These are phyloP conservation scores for Emericellopsis cladophorae DNA, from an alignment of 2,329 filamentous ascomycete species.

Conservation along the genomic window DNA sequence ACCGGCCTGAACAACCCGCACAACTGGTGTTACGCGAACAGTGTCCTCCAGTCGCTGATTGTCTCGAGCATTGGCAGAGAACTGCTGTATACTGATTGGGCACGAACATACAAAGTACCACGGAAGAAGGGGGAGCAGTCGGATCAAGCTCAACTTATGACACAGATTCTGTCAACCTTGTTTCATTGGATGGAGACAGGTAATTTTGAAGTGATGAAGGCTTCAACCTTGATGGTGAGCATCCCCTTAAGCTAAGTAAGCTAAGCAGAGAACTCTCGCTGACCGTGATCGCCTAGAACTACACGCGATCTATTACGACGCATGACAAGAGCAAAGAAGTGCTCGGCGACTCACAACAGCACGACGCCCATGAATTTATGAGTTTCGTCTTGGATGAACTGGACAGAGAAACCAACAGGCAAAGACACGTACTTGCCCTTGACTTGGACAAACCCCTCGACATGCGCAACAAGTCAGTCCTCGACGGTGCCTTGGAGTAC, in stretches of 20 bases:
- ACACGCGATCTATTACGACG: slow-evolving; percentile 28
- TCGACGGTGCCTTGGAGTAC: slow-evolving; percentile 55
- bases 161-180: slow-evolving; percentile 44
- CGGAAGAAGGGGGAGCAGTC: slow-evolving; percentile 45
- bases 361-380: slow-evolving; percentile 86
- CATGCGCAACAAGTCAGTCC: slow-evolving; percentile 17
- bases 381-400: slow-evolving; percentile 71
- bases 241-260: too few species aligned
- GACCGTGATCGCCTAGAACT: slow-evolving; percentile 29
- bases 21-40: slow-evolving; percentile 85
- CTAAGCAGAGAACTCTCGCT: not conserved
- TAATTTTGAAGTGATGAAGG: slow-evolving; percentile 35
- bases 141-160: slow-evolving; percentile 44
- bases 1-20: slow-evolving; percentile 70
- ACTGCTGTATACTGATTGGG: slow-evolving; percentile 45
- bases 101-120: slow-evolving; percentile 54
- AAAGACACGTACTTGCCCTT: too few species aligned
- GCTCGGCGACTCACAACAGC: slow-evolving; percentile 66
- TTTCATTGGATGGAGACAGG: slow-evolving; percentile 43
- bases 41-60: slow-evolving; percentile 73
- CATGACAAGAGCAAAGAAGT: slow-evolving; percentile 6
- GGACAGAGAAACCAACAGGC: slow-evolving; percentile 69
- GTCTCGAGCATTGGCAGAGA: slow-evolving; percentile 60
- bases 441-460: slow-evolving; percentile 8
- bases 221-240: slow-evolving; percentile 45